Percentiles rank a stretch among this genome's conserved stretches.
Evolutionary conservation across 2,329 filamentous ascomycete species (phyloP).

Genomic region (Beauveria medogensis): DNA sequence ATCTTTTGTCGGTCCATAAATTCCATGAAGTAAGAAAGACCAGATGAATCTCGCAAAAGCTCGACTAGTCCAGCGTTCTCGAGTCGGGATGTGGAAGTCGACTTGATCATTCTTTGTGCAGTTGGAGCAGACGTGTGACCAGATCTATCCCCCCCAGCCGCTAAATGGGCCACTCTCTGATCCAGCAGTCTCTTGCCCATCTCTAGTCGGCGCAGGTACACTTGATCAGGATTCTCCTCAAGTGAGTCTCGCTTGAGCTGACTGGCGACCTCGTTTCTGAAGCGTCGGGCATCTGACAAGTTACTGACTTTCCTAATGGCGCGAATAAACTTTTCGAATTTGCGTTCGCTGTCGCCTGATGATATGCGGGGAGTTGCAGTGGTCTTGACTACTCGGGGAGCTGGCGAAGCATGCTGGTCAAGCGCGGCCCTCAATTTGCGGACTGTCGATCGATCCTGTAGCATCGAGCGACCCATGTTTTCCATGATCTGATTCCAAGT

Average conservation of each 20-base stretch:
- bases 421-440: constrained; percentile 83
- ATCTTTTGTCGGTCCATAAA: constrained; percentile 90
- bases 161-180: constrained; percentile 76
- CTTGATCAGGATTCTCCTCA: constrained; percentile 69
- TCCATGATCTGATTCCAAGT: constrained; percentile 97
- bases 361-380: constrained; percentile 69
- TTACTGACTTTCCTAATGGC: constrained; percentile 83
- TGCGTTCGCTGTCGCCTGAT: constrained; percentile 78
- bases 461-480: constrained; percentile 72
- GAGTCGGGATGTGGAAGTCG: constrained; percentile 48
- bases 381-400: constrained; percentile 56
- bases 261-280: constrained; percentile 85
- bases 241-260: constrained; percentile 81
- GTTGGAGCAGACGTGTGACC: constrained; percentile 21
- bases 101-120: constrained; percentile 18
- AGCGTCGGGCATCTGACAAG: constrained; percentile 83
- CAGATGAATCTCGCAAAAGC: constrained; percentile 81
- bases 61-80: constrained; percentile 74
- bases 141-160: constrained; percentile 52
- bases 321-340: constrained; percentile 90
- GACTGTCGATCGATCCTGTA: constrained; percentile 94
- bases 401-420: constrained; percentile 86
- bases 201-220: constrained; percentile 82
- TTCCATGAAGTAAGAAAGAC: constrained; percentile 98
- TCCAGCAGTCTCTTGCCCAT: constrained; percentile 87